Evolutionary conservation across 1,284 basidiomycete genomes (phyloP), one percentile per base, ranked within the genome.

Genomic region (Papiliotrema fonsecae): DNA sequence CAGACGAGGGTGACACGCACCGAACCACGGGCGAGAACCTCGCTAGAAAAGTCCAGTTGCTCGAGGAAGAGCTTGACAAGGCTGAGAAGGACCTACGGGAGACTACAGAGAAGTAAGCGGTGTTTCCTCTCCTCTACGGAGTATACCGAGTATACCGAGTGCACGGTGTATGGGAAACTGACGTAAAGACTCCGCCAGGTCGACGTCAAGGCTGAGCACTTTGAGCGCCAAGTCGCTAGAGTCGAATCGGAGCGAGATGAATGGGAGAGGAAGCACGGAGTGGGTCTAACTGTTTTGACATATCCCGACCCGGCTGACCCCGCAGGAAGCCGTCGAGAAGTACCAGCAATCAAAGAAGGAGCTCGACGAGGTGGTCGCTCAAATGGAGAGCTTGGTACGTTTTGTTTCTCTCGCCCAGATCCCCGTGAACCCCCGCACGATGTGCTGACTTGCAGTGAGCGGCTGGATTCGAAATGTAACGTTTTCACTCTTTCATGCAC

Each of bases 191-290:
- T 99, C 62, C 82, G 96, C 60, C 91, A 97, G 73, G 90, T 94
- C 50, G 96, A 99, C 72, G 87, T 98, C 76, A 97, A 97, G 79
- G 93, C 96, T 21, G 96, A 99, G 75, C 91, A 97, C 79, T 96
- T 92, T 74, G 94, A 97, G 77, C 83, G 93, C 48, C 89, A 96
- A 69, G 84, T 97, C 21, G 79, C 84, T 60, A 82, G 87, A 47
- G 78, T 83, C 51, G 93, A 97, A 75, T 84, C 88, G 71, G 96
- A 99, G 75, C 84, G 92, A 53, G 93, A 97, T 70, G 70, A 76
- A 46, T 91, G 87, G 90, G 94, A 97, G 82, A 82, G 85, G 79
- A 97, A 97, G 77, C 88, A 83, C 78, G 91, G 93, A 77, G 90
- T 90, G 65, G 62, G 54, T 60, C 7, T 25, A 28, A 11, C 18